These are phyloP conservation scores for Syzygium jambos DNA, from an alignment of 345 rosid genomes.

Conservation along the genomic window DNA sequence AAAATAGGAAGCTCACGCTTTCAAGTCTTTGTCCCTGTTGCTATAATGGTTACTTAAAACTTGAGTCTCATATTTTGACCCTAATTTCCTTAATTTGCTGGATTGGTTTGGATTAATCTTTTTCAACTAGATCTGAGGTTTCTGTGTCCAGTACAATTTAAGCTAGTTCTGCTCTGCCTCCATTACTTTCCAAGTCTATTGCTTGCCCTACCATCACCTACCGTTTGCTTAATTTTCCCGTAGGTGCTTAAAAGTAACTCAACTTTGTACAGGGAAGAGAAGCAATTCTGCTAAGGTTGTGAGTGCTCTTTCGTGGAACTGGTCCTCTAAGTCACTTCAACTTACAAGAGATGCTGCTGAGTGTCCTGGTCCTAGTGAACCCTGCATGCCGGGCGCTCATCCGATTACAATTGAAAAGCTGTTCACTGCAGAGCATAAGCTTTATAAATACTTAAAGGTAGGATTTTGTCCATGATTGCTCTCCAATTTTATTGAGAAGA, in stretches of 20 bases:
- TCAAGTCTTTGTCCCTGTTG: background rate
- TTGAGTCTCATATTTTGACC: background rate
- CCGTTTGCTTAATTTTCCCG: background rate
- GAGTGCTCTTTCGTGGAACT: conserved; percentile 82
- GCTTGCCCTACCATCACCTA: background rate
- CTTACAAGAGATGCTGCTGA: conserved; percentile 27
- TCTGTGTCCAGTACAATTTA: background rate
- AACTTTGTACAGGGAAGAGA: conserved; percentile 51
- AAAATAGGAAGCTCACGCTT: background rate
- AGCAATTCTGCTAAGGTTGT: conserved; percentile 83
- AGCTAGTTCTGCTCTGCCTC: background rate
- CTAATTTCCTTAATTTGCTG: background rate
- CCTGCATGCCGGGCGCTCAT: conserved; percentile 90
- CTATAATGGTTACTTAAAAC: background rate
- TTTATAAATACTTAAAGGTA: conserved; percentile 78
- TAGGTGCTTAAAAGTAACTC: background rate
- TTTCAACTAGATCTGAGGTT: background rate
- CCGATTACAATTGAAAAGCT: conserved; percentile 64
- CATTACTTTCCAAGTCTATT: background rate
- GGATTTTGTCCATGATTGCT: conserved; percentile 3
- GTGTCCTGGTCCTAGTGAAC: conserved; percentile 32
- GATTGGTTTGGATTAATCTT: background rate
- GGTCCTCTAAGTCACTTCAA: conserved; percentile 84
- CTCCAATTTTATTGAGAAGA: background rate
- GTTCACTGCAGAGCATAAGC: conserved; percentile 67